Conservation (phyloP, 1,284 basidiomycete genomes). For the Boletellus deceptivus region DNA sequence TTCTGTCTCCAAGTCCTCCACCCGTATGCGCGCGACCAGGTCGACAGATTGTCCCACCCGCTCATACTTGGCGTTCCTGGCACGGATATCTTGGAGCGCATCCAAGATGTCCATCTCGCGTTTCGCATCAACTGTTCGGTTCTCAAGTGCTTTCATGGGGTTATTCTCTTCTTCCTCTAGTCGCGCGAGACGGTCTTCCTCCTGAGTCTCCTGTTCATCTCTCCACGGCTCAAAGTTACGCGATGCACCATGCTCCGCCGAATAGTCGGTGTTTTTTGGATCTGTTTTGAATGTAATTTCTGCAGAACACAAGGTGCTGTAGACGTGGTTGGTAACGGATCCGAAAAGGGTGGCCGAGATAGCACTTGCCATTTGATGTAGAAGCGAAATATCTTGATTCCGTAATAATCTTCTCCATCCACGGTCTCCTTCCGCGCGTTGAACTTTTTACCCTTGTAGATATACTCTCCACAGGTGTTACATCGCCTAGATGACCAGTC, state of each 20-base stretch:
- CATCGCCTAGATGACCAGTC: constrained; percentile 62
- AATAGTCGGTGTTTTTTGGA: constrained; percentile 95
- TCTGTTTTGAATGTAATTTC: constrained; percentile 99
- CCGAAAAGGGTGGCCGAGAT: not conserved
- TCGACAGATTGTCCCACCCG: constrained; percentile 69
- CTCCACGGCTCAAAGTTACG: constrained; percentile 95
- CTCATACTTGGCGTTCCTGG: constrained; percentile 90
- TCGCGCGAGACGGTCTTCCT: constrained; percentile 75
- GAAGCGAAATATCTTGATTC: constrained; percentile 92
- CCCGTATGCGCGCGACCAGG: constrained; percentile 52
- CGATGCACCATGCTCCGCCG: constrained; percentile 89
- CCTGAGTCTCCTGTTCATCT: constrained; percentile 69
- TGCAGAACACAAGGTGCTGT: constrained; percentile 87
- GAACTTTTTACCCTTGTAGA: constrained; percentile 99
- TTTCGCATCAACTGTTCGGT: constrained; percentile 87
- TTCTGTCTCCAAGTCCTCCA: constrained; percentile 67
- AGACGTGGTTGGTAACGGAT: constrained; percentile 1
- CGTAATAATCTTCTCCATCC: constrained; percentile 94
- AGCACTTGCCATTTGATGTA: constrained; percentile 74
- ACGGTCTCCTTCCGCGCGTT: constrained; percentile 99
- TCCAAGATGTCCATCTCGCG: constrained; percentile 99
- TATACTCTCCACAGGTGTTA: constrained; percentile 95
- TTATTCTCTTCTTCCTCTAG: constrained; percentile 89
- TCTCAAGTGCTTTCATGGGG: constrained; percentile 96
- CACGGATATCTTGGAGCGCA: constrained; percentile 91